Evolutionary conservation across 331 rosid species (phyloP).

Genomic region (Cucumis variabilis): DNA sequence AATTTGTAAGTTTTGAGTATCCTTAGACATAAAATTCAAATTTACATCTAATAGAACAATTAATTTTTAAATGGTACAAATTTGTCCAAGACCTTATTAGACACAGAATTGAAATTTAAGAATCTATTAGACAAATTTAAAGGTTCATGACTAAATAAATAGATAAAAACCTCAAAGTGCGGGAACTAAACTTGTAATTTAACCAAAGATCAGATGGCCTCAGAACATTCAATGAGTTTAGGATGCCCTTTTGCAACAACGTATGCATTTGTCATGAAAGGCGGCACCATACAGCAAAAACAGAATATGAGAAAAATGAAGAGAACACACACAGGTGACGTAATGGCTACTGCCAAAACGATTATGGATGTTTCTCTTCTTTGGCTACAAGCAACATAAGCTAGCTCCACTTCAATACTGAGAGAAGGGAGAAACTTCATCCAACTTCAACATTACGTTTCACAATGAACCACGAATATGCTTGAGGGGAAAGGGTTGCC

Average conservation of each 20-base stretch:
- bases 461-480: constrained; percentile 3
- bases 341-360: neutral
- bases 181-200: too few species aligned
- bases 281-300: neutral
- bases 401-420: constrained; percentile 12
- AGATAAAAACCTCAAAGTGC: too few species aligned
- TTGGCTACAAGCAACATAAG: constrained; percentile 26
- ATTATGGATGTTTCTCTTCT: neutral
- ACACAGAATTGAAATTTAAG: too few species aligned
- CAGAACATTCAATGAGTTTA: neutral
- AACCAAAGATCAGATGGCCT: neutral
- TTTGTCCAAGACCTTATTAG: too few species aligned
- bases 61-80: too few species aligned
- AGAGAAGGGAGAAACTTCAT: constrained; percentile 12
- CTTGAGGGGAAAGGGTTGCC: neutral
- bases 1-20: too few species aligned
- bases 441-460: constrained; percentile 7
- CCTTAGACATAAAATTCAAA: too few species aligned
- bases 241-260: neutral
- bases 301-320: neutral
- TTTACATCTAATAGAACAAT: too few species aligned
- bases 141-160: too few species aligned
- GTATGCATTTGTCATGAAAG: neutral
- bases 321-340: constrained; percentile 11
- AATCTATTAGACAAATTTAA: too few species aligned